phyloP scores from a whole-genome alignment of 2,329 filamentous ascomycete genomes.

The Uncinocarpus reesii region DNA sequence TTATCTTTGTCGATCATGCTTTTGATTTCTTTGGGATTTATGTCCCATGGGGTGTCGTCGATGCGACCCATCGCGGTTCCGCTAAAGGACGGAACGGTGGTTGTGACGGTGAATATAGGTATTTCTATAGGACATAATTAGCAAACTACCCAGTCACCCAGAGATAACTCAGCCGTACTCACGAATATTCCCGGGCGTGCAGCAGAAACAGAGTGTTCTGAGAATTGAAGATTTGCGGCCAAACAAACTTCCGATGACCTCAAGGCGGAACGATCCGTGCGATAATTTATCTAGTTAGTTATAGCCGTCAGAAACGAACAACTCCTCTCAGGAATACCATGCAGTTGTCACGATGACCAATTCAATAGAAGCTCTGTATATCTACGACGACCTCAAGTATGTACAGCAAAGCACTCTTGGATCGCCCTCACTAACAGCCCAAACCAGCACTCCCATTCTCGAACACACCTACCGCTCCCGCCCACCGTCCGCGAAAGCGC shows the following conservation, averaged over 20 bases:
- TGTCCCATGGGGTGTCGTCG: constrained; percentile 41
- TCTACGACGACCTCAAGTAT: constrained; percentile 92
- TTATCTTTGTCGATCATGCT: constrained; percentile 40
- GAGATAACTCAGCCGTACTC: too few species aligned
- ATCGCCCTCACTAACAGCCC: constrained; percentile 11
- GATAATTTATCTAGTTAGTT: not conserved
- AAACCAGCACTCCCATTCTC: constrained; percentile 63
- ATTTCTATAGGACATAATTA: too few species aligned
- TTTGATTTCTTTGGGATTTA: constrained; percentile 51
- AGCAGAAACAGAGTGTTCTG: not conserved
- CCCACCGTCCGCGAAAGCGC: constrained; percentile 62
- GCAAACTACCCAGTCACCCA: too few species aligned
- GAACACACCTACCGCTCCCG: constrained; percentile 80
- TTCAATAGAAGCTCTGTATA: constrained; percentile 88
- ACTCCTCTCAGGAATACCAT: not conserved
- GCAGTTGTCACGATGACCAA: constrained; percentile 55
- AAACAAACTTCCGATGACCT: not conserved
- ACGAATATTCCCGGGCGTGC: not conserved
- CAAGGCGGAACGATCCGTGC: not conserved
- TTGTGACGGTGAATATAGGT: too few species aligned
- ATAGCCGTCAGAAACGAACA: not conserved
- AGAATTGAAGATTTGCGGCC: not conserved
- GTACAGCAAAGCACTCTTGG: constrained; percentile 19
- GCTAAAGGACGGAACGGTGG: not conserved
- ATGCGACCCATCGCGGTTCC: constrained; percentile 22